Conservation (phyloP, 495 filamentous ascomycete genomes). For the Amphirosellinia nigrospora region DNA sequence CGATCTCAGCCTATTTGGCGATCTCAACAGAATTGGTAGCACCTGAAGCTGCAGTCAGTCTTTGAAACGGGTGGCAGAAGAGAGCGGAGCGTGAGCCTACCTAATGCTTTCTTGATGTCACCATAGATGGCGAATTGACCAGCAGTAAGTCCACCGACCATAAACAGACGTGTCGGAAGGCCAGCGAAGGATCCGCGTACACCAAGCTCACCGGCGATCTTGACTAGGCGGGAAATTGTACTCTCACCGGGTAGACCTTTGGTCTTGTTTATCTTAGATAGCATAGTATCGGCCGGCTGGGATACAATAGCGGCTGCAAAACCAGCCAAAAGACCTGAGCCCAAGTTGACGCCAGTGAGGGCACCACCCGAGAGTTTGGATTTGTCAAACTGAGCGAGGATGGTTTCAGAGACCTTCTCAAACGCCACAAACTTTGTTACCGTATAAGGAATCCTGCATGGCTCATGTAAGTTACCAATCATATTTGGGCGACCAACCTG, state of each 20-base stretch:
- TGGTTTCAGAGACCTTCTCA: conserved; percentile 89
- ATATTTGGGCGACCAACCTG: too few species aligned
- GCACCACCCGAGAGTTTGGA: conserved; percentile 68
- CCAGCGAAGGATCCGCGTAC: conserved; percentile 85
- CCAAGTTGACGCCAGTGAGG: conserved; percentile 92
- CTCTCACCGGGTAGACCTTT: conserved; percentile 94
- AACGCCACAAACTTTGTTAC: conserved; percentile 99
- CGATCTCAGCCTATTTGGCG: too few species aligned
- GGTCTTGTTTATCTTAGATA: conserved; percentile 99
- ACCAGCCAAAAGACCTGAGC: conserved; percentile 94
- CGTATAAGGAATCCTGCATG: conserved; percentile 99
- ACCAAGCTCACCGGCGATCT: conserved; percentile 95
- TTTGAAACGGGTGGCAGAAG: too few species aligned
- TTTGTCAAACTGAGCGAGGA: conserved; percentile 81
- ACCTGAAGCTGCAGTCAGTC: too few species aligned
- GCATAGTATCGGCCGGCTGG: conserved; percentile 98
- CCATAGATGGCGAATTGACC: conserved; percentile 98
- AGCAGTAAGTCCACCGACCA: conserved; percentile 78
- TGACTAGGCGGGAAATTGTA: conserved; percentile 87
- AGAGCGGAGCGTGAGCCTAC: too few species aligned
- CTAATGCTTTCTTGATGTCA: conserved; percentile 57
- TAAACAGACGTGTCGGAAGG: conserved; percentile 92
- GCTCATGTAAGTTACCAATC: too few species aligned
- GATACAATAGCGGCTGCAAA: conserved; percentile 96
- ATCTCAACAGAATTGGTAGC: too few species aligned